Percentiles rank a stretch among this genome's conserved stretches.
Conservation (phyloP, 169 alveolate genomes). For the Eimeria acervulina region DNA sequence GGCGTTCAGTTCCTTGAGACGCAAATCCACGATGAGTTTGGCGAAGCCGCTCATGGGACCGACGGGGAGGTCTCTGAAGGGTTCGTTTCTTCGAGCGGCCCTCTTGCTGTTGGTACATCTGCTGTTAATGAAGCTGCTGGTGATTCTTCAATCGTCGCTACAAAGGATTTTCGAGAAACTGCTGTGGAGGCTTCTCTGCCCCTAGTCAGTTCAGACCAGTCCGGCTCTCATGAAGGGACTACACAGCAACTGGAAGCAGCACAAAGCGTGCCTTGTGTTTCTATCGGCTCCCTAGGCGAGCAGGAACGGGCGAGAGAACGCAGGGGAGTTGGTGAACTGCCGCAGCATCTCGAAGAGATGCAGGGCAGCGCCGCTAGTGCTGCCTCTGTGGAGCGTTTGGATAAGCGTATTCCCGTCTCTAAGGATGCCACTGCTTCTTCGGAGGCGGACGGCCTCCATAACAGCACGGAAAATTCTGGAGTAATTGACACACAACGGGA, state of each 20-base stretch:
- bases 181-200: background rate
- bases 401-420: background rate
- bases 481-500: background rate
- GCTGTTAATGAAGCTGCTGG: conserved; percentile 27
- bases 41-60: background rate
- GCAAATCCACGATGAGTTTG: conserved; percentile 63
- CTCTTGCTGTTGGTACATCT: background rate
- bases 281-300: background rate
- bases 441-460: background rate
- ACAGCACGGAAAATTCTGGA: background rate
- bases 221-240: background rate
- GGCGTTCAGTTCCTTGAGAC: conserved; percentile 89
- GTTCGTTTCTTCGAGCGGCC: background rate
- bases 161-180: background rate
- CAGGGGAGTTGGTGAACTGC: background rate
- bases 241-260: background rate
- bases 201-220: background rate
- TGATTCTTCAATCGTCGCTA: background rate
- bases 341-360: background rate
- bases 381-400: background rate
- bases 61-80: conserved; percentile 33
- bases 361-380: background rate
- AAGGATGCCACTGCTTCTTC: background rate
- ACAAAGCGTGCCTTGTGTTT: background rate
- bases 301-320: background rate